Base-by-base conservation (phyloP, 73 alveolate species). In the Stentor coeruleus region DNA sequence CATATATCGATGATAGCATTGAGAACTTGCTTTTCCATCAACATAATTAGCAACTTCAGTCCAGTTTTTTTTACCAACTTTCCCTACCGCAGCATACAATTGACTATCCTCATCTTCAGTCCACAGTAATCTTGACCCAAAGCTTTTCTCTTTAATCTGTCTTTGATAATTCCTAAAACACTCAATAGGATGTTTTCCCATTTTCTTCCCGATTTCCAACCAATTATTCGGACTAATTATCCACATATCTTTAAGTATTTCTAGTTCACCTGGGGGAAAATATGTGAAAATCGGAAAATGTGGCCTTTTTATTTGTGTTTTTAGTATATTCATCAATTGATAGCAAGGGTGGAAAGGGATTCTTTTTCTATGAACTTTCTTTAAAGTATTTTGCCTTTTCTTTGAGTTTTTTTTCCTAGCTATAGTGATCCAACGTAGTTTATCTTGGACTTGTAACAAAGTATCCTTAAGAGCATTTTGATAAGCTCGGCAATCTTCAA, bases 1-100 rank as follows among this genome's bases (percentile, higher is more conserved):
- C 90, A 82, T 84, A 87, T 88, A 92, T 55, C 95, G 73, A 41
- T 76, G 81, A 31, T 33, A 57, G 41, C 90, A 84, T 3, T 77
- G 36, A 59, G 82, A 74, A 49, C 84, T 74, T 26, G 58, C 74
- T 31, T 58, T 83, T 3, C 59, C 73, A 38, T 83, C 89, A 35
- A 83, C 49, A 35, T 73, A 66, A 55, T 39, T 83, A 1, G 84
- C 31, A 6, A 83, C 41, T 83, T 83, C 84, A 33, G 35, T 38
- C 84, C 89, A 83, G 49, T 83, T 83, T 26, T 15, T 74, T 39
- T 30, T 74, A 20, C 79, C 84, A 58, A 3, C 28, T 35, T n/a
- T 26, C 20, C 26, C 81, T 2, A 57, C 77, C 49, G 82, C 84
- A 26, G 20, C 49, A 66, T 33, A 31, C n/a, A 66, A 40, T 31